These are phyloP conservation scores for Stenogyne calaminthoides DNA, from an alignment of 305 asterid genomes.

Conservation along the genomic window DNA sequence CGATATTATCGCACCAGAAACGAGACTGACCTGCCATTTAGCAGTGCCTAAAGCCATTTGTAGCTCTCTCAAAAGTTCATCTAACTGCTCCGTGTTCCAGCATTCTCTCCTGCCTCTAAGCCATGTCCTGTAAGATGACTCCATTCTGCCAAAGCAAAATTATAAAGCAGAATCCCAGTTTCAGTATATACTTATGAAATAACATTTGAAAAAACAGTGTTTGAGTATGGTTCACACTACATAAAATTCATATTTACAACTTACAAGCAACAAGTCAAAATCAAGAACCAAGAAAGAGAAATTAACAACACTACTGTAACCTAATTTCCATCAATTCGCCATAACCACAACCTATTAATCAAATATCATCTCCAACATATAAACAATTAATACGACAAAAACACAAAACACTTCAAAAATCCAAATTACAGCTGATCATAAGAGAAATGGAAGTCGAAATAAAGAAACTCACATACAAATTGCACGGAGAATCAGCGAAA, in stretches of 20 bases:
- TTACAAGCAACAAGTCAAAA: not conserved
- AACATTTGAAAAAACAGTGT: not conserved
- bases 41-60: conserved; percentile 87
- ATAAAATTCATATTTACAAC: not conserved
- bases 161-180: not conserved
- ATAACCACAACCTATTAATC: conserved; percentile 1
- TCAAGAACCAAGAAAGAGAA: not conserved
- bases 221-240: not conserved
- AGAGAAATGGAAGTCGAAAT: not conserved
- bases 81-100: conserved; percentile 44
- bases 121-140: conserved; percentile 77
- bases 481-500: conserved; percentile 1
- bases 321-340: not conserved
- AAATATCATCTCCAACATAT: not conserved
- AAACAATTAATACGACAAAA: not conserved
- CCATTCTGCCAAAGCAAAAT: conserved; percentile 67
- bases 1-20: not conserved
- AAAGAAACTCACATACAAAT: not conserved
- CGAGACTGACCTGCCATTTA: conserved; percentile 79
- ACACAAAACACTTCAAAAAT: not conserved
- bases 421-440: not conserved
- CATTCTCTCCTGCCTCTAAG: conserved; percentile 63
- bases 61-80: conserved; percentile 68
- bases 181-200: not conserved
- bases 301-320: not conserved